A percentile compares a stretch with the other conserved stretches of the same genome.
phyloP scores from a whole-genome alignment of 1,139 yeast species.

The Lodderomyces margitis region DNA sequence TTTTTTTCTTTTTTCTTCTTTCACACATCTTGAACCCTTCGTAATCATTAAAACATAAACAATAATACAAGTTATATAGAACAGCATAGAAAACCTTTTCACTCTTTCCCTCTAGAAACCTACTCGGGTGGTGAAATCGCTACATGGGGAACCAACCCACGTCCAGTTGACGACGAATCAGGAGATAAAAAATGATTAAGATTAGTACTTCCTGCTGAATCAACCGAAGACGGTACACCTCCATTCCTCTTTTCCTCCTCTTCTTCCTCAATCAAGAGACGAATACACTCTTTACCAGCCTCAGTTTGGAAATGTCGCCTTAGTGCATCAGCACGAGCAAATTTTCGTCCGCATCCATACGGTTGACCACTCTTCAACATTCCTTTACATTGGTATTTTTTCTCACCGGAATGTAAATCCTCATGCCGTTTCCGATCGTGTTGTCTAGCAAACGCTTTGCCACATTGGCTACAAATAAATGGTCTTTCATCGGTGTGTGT shows the following conservation, averaged over 20 bases:
- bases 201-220: slow-evolving; percentile 1
- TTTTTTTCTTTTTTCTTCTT: neutral
- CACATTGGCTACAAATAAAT: slow-evolving; percentile 80
- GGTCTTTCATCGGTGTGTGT: slow-evolving; percentile 97
- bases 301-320: slow-evolving; percentile 94
- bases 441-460: slow-evolving; percentile 93
- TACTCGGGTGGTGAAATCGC: slow-evolving; percentile 13
- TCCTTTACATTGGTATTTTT: slow-evolving; percentile 83
- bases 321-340: slow-evolving; percentile 94
- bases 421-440: slow-evolving; percentile 95
- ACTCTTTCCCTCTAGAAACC: neutral
- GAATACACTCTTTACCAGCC: slow-evolving; percentile 82
- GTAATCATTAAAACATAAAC: slow-evolving; percentile 2
- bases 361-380: slow-evolving; percentile 55
- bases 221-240: neutral
- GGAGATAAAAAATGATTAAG: slow-evolving; percentile 5
- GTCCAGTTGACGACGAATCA: neutral
- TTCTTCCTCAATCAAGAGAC: slow-evolving; percentile 69
- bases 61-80: slow-evolving; percentile 1
- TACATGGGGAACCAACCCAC: slow-evolving; percentile 8
- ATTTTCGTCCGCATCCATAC: slow-evolving; percentile 93
- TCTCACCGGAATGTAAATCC: slow-evolving; percentile 88
- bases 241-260: slow-evolving; percentile 20
- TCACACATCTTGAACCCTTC: neutral
- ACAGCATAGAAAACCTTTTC: neutral